Evolutionary conservation across 2,329 filamentous ascomycete species (phyloP).

Genomic region (Fusarium nisikadoi): DNA sequence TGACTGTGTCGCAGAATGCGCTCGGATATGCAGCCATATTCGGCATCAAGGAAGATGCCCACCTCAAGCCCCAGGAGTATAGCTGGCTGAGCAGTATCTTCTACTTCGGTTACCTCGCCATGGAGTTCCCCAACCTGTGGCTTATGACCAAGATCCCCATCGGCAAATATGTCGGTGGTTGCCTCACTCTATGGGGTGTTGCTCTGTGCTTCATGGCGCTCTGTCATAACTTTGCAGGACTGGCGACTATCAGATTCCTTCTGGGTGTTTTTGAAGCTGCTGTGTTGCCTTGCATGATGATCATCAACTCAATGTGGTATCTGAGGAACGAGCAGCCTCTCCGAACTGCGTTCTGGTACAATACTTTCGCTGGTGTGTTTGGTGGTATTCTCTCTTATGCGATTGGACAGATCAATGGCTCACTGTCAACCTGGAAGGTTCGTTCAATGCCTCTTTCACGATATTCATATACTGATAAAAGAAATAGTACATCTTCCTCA

Average conservation of each 20-base stretch:
- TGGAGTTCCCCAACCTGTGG: conserved; percentile 56
- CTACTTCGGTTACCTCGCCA: conserved; percentile 59
- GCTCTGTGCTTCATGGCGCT: conserved; percentile 41
- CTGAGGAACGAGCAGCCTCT: conserved; percentile 46
- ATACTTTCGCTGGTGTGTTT: conserved; percentile 47
- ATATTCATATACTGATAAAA: fast-evolving
- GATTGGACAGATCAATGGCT: conserved; percentile 44
- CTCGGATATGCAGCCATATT: conserved; percentile 33
- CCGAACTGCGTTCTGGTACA: conserved; percentile 48
- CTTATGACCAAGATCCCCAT: conserved; percentile 34
- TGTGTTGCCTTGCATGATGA: conserved; percentile 43
- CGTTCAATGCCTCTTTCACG: fast-evolving
- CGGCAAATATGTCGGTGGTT: conserved; percentile 34
- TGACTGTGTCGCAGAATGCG: neutral
- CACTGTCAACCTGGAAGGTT: conserved; percentile 37
- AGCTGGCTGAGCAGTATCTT: conserved; percentile 67
- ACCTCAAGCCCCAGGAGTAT: conserved; percentile 61
- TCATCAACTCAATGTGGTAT: conserved; percentile 50
- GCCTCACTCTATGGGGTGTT: conserved; percentile 37
- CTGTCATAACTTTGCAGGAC: conserved; percentile 38
- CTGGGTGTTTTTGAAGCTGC: conserved; percentile 46
- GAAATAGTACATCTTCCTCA: conserved; percentile 36
- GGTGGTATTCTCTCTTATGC: conserved; percentile 48
- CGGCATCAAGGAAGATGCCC: conserved; percentile 35
- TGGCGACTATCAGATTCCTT: conserved; percentile 45